Conservation (phyloP, 805 yeast genomes). For the Saccharomyces eubayanus region DNA sequence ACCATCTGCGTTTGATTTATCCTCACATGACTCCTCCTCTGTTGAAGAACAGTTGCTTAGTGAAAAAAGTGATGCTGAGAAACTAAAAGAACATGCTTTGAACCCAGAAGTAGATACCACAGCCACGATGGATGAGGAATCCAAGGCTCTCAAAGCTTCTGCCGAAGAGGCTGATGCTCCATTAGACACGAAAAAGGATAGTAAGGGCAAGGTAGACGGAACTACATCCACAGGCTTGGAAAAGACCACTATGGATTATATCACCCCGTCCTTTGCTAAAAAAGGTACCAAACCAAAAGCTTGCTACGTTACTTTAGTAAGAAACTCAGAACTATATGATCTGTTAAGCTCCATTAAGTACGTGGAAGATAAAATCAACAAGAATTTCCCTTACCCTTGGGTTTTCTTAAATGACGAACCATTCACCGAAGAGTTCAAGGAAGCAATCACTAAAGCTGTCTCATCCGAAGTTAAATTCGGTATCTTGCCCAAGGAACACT, state of each 20-base stretch:
- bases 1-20: conserved; percentile 3
- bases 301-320: conserved; percentile 49
- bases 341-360: conserved; percentile 54
- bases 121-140: conserved; percentile 3
- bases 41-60: conserved; percentile 5
- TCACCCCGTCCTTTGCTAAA: conserved; percentile 14
- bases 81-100: not conserved
- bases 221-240: no score
- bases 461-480: conserved; percentile 70
- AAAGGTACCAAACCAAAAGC: conserved; percentile 25
- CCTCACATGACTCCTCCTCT: not conserved
- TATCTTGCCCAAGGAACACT: conserved; percentile 63
- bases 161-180: conserved; percentile 6
- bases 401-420: conserved; percentile 79
- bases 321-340: conserved; percentile 56
- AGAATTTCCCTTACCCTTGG: conserved; percentile 78
- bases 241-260: conserved; percentile 9
- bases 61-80: conserved; percentile 4
- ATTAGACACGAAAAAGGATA: conserved; percentile 1
- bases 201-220: no score
- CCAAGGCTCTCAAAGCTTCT: conserved; percentile 9
- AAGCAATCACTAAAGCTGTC: conserved; percentile 41
- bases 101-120: not conserved
- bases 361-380: conserved; percentile 76
- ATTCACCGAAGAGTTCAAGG: conserved; percentile 64